phyloP scores from a whole-genome alignment of 2,329 filamentous ascomycete genomes.

The Leptosphaerulina australis region DNA sequence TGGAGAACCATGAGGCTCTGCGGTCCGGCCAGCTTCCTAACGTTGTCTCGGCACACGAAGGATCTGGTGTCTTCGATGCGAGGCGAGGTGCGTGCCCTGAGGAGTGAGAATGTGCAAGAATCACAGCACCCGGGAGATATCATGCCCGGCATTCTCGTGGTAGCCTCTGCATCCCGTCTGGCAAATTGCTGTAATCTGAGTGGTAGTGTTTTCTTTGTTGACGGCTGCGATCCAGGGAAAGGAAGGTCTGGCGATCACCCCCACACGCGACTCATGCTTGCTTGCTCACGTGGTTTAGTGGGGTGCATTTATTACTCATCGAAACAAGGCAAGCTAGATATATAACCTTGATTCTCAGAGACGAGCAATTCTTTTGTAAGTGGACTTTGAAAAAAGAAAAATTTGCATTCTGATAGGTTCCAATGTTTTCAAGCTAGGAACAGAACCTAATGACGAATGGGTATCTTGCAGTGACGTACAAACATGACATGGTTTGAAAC shows the following conservation, averaged over 20 bases:
- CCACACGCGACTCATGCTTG: conserved; percentile 8
- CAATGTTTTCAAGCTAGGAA: background rate
- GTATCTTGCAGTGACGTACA: conserved; percentile 14
- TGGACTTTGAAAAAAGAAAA: background rate
- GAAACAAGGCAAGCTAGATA: background rate
- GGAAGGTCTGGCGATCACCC: conserved; percentile 10
- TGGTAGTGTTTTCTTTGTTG: background rate
- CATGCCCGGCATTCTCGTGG: background rate
- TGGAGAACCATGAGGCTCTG: conserved; percentile 19
- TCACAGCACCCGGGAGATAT: too few relatives aligned
- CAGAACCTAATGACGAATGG: conserved; percentile 3
- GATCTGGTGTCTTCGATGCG: background rate
- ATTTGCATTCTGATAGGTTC: too few relatives aligned
- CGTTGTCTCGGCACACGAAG: conserved; percentile 7
- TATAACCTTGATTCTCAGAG: too few relatives aligned
- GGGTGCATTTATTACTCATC: background rate
- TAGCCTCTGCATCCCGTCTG: background rate
- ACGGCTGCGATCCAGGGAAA: background rate
- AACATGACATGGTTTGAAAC: background rate
- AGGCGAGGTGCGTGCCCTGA: background rate
- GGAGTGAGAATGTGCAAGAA: background rate
- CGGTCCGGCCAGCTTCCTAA: conserved; percentile 10
- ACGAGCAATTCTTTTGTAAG: too few relatives aligned
- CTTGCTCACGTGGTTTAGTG: conserved; percentile 1
- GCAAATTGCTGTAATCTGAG: conserved; percentile 5